These are phyloP conservation scores for Pseudocercospora cruenta DNA, from an alignment of 2,329 filamentous ascomycete genomes.

Conservation along the genomic window DNA sequence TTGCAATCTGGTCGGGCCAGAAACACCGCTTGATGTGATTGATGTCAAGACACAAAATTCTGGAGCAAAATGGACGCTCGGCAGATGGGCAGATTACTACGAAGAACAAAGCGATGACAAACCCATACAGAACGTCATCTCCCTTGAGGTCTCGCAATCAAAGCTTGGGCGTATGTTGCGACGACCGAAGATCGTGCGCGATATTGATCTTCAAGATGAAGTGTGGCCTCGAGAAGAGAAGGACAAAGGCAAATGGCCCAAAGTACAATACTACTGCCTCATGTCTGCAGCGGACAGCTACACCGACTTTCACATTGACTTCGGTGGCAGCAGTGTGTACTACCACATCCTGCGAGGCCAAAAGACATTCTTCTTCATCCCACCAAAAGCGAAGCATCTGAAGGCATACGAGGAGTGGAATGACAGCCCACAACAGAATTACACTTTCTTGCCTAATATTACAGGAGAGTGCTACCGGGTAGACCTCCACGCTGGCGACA, in stretches of 20 bases:
- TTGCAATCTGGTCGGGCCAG: conserved; percentile 65
- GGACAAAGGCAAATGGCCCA: conserved; percentile 61
- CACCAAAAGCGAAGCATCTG: conserved; percentile 67
- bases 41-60: conserved; percentile 71
- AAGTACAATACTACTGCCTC: conserved; percentile 69
- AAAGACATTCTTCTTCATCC: conserved; percentile 74
- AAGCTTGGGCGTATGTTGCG: conserved; percentile 64
- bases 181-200: conserved; percentile 66
- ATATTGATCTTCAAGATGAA: conserved; percentile 61
- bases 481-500: conserved; percentile 68
- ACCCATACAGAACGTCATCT: conserved; percentile 69
- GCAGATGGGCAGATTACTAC: conserved; percentile 69
- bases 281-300: conserved; percentile 74
- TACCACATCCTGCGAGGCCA: conserved; percentile 71
- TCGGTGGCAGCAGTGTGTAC: conserved; percentile 71
- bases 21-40: conserved; percentile 67
- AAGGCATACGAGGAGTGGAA: conserved; percentile 75
- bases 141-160: conserved; percentile 68
- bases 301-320: conserved; percentile 73
- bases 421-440: conserved; percentile 67
- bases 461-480: conserved; percentile 70
- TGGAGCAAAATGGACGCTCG: conserved; percentile 66
- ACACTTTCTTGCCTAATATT: conserved; percentile 66
- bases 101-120: conserved; percentile 64
- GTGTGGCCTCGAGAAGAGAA: conserved; percentile 59